Conservation (phyloP, 1,284 basidiomycete genomes). For the Pholiota adiposa region DNA sequence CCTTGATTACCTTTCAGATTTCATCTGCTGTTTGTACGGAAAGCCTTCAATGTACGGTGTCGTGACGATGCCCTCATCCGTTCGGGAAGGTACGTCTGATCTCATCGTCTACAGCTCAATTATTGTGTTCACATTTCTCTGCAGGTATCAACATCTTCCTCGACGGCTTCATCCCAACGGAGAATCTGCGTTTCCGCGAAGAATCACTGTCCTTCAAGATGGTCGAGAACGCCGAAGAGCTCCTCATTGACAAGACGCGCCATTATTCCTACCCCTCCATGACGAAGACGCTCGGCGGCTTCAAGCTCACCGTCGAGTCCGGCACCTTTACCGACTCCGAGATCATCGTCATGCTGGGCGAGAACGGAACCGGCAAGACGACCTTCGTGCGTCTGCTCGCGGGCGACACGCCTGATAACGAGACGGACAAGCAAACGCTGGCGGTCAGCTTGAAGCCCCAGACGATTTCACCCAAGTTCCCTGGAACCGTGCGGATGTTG, state of each 20-base stretch:
- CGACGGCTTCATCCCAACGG: constrained; percentile 97
- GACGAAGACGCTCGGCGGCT: constrained; percentile 92
- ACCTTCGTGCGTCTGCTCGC: constrained; percentile 94
- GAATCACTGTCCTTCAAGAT: constrained; percentile 96
- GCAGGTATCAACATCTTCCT: constrained; percentile 97
- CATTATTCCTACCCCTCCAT: constrained; percentile 91
- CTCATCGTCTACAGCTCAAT: background rate
- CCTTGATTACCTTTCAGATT: constrained; percentile 96
- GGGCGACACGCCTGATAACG: constrained; percentile 85
- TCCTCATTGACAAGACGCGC: constrained; percentile 81
- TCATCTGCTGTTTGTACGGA: constrained; percentile 95
- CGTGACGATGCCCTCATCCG: constrained; percentile 96
- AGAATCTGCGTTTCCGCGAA: constrained; percentile 95
- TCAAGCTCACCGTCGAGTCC: constrained; percentile 89
- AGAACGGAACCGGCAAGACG: constrained; percentile 98
- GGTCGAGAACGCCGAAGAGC: constrained; percentile 91
- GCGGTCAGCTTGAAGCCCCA: constrained; percentile 94
- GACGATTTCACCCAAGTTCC: constrained; percentile 95
- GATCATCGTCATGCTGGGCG: constrained; percentile 96
- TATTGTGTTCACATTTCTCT: constrained; percentile 5
- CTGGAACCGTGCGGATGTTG: constrained; percentile 91
- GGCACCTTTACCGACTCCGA: constrained; percentile 95
- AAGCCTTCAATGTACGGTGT: constrained; percentile 98
- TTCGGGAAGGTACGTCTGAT: constrained; percentile 80
- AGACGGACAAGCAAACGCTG: constrained; percentile 79